Conservation (phyloP, 208 protist species). For the Phytomonas sp. region DNA sequence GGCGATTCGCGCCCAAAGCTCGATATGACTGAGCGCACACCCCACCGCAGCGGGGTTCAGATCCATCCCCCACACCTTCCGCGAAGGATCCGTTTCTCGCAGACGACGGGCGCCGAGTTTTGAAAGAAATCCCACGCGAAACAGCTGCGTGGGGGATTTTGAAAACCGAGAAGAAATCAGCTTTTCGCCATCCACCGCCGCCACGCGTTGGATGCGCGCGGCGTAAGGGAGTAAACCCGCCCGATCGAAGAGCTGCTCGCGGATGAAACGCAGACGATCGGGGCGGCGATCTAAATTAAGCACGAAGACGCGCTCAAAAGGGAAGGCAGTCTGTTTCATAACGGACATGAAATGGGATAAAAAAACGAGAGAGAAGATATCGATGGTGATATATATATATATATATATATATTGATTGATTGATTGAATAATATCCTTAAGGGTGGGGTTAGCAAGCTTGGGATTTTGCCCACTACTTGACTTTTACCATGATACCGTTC, state of each 20-base stretch:
- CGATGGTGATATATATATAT: background rate
- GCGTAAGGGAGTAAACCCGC: slow-evolving; percentile 18
- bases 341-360: background rate
- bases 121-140: slow-evolving; percentile 37
- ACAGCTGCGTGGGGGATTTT: slow-evolving; percentile 7
- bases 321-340: background rate
- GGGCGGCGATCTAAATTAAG: slow-evolving; percentile 69
- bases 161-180: background rate
- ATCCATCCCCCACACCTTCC: slow-evolving; percentile 83
- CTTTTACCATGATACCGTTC: no score
- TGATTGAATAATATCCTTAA: no score
- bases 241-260: slow-evolving; percentile 22
- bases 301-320: slow-evolving; percentile 27
- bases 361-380: background rate
- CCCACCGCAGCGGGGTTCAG: slow-evolving; percentile 63
- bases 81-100: slow-evolving; percentile 13
- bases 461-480: no score
- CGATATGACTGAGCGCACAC: slow-evolving; percentile 71
- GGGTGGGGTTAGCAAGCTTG: no score
- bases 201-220: slow-evolving; percentile 27
- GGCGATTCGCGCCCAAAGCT: slow-evolving; percentile 62
- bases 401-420: background rate
- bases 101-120: slow-evolving; percentile 42
- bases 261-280: slow-evolving; percentile 45
- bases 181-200: slow-evolving; percentile 41